These are phyloP conservation scores for Solanum commersonii DNA, from an alignment of 257 asterid genomes.

Conservation along the genomic window DNA sequence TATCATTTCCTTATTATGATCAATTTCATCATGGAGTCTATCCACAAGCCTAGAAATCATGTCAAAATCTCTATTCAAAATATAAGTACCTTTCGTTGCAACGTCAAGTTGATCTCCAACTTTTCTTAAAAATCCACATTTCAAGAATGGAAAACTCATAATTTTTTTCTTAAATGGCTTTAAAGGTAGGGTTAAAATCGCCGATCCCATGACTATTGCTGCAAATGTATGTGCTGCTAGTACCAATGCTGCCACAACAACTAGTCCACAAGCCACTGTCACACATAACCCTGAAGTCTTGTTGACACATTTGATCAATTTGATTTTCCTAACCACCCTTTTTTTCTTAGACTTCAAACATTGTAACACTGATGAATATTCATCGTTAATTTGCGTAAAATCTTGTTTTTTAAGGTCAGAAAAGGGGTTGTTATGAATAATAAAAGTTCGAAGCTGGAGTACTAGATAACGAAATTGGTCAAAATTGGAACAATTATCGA, in stretches of 20 bases:
- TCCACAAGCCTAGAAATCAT: conserved; percentile 60
- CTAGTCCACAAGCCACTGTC: conserved; percentile 34
- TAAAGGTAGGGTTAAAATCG: conserved; percentile 19
- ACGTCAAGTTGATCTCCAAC: conserved; percentile 53
- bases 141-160: conserved; percentile 10
- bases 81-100: conserved; percentile 81
- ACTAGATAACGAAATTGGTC: conserved; percentile 3
- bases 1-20: conserved; percentile 52
- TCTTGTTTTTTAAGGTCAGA: conserved; percentile 19
- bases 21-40: conserved; percentile 59
- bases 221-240: conserved; percentile 47
- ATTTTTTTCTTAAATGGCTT: conserved; percentile 32
- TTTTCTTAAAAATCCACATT: conserved; percentile 21
- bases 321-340: conserved; percentile 28
- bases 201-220: conserved; percentile 41
- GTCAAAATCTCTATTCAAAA: conserved; percentile 72
- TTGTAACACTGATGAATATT: conserved; percentile 30
- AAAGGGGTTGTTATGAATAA: conserved; percentile 28
- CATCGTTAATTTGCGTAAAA: conserved; percentile 23
- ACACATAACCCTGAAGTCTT: conserved; percentile 36
- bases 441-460: conserved; percentile 22
- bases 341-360: conserved; percentile 23
- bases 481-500: not conserved
- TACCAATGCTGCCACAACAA: conserved; percentile 38
- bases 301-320: conserved; percentile 31